Evolutionary conservation across 2,329 filamentous ascomycete genomes (phyloP).

Genomic region (Claviceps humidiphila): DNA sequence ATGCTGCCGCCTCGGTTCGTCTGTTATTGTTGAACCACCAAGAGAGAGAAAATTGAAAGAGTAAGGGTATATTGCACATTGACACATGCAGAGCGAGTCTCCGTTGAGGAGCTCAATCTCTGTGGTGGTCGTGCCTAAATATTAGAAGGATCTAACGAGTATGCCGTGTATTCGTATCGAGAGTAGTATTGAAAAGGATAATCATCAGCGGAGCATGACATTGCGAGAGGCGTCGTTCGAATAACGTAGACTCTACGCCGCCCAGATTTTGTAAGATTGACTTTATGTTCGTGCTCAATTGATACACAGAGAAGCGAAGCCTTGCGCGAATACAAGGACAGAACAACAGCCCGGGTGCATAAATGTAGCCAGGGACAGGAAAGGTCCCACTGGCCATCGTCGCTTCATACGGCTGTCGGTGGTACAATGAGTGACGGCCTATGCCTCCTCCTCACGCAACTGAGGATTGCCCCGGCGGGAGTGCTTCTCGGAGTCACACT

Average conservation of each 20-base stretch:
- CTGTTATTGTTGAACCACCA: not conserved
- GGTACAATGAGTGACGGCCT: not conserved
- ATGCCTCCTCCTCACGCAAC: conserved; percentile 19
- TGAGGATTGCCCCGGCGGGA: conserved; percentile 9
- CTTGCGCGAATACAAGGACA: not conserved
- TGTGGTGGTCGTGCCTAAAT: not conserved
- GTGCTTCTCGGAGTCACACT: conserved; percentile 10
- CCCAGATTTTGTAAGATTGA: not conserved
- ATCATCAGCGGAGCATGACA: conserved; percentile 2
- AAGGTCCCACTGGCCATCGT: not conserved
- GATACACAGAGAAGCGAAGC: not conserved
- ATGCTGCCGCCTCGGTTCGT: not conserved
- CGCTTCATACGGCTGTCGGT: not conserved
- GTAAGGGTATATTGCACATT: not conserved
- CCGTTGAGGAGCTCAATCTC: conserved; percentile 2
- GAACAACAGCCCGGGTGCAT: not conserved
- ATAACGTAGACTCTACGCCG: not conserved
- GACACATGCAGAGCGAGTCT: conserved; percentile 1
- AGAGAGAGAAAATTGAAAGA: not conserved
- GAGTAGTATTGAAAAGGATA: not conserved
- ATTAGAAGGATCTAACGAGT: conserved; percentile 5
- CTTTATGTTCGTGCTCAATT: not conserved
- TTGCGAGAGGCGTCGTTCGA: no score
- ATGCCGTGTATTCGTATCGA: conserved; percentile 4
- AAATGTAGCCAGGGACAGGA: no score